Base-by-base conservation (phyloP, 2,329 filamentous ascomycete species). In the Sordariomycetes sp. region DNA sequence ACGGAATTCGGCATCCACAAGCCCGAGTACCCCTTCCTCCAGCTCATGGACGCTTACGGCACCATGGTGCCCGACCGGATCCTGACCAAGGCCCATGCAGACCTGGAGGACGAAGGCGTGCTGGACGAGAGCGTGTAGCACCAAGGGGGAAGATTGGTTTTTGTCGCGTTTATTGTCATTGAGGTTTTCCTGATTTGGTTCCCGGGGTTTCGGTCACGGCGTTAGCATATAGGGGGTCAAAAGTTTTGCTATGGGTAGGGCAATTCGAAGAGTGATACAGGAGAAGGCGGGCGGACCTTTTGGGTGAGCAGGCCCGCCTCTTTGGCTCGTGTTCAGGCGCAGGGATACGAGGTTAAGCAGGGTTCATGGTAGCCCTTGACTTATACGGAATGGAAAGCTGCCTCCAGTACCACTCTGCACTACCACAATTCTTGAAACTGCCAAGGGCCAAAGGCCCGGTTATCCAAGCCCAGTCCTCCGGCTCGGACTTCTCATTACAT, bases 1-100 rank as follows among this genome's bases (percentile, higher is more conserved):
- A 91, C 88, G 1, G 88, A 92, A 69, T 84, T 83, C 55, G 88
- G 88, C 53, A 82, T 89, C 54, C 79, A 89, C 63, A 81, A 86
- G 51, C 85, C 87, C 0, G 83, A 80, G 59, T 86, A 86, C 28
- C 86, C 89, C 37, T 85, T 84, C 59, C 85, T 88, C 65, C 82
- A 88, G 69, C 73, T 89, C 52, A 85, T 89, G 64, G 82, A 84
- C 67, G 86, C 86, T 43, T 78, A 78, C 62, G 74, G 73, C 59
- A 76, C 71, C 59, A 65, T 76, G 58, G 61, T 60, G 3, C 60
- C 60, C 40, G 59, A 61, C 50, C 54, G 55, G n/a, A 62, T 62
- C 22, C 53, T 62, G 46, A 60, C 61, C 37, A 60, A 59, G 50
- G 55, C 61, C n/a, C 61, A 61, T 25, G 48, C 58, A n/a, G 59